Base-by-base conservation (phyloP, 192 early-diverging fungal genomes). In the Gaertneriomyces semiglobifer region DNA sequence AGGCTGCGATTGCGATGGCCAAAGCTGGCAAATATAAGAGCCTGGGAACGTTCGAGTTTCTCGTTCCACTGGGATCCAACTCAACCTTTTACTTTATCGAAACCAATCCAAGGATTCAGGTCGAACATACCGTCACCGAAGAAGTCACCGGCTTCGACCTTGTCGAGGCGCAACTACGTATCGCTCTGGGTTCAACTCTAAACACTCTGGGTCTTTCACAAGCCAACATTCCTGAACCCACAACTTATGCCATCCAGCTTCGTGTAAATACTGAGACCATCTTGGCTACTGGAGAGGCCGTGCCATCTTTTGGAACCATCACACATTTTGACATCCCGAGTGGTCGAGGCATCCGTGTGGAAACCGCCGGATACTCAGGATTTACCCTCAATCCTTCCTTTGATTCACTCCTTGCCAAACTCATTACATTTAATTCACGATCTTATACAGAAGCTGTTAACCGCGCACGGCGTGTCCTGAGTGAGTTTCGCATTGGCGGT, bases 71-170 rank as follows among this genome's bases (percentile, higher is more conserved):
- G 78, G 85, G 2, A 81, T 81, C 69, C 83, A 95, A 91, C 72
- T 83, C 84, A 61, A 81, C 82, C 60, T 97, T 90, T 78, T 96
- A 90, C 79, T 98, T 98, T 78, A 74, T 98, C 40, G 96, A 98
- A 77, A 83, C 97, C 67, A 98, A 98, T 79, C 94, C 96, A 48
- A 84, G 96, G 74, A 78, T 94, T 65, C 92, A 94, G 76, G 92
- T 94, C 40, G 96, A 98, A 80, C 96, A 98, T 78, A 95, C 96
- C 41, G 94, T 95, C 16, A 98, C 96, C 7, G 96, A 98, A 76
- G 92, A 94, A 84, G 92, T 83, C 39, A 93, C 93, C 0, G 90
- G 90, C 6, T 52, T 95, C 43, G 95, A 97, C 72, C 78, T 97
- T 6, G 94, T 97, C 57, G 91, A 97, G 74, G 88, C 89, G 60